Base-by-base conservation (phyloP, 805 yeast genomes). In the Osmozyma mogii region DNA sequence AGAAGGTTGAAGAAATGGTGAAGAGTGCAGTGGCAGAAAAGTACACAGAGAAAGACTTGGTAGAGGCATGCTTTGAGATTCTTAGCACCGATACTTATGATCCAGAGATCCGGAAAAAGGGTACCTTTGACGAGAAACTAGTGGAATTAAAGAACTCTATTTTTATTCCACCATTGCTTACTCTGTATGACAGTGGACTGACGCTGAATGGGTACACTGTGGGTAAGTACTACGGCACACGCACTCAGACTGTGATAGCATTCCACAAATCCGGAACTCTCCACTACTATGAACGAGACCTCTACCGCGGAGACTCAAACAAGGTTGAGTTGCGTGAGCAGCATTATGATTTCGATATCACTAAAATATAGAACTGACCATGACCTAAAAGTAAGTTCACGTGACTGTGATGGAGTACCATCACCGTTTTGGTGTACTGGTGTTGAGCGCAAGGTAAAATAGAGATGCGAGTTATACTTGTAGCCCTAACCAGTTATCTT, bases 191-290 rank as follows among this genome's bases (percentile, higher is more conserved):
- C 16, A 13, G 12, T n/a, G 10, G 8, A 28, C 30, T 3, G 22
- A 22, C 22, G n/a, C 11, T 7, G 15, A 40, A 46, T 3, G 35
- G 63, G 11, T 2, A 10, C 12, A 5, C 9, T 6, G 13, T 15
- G 10, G 84, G 85, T 0, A 52, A 61, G 14, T 75, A 63, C 44
- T 88, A 85, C 48, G 96, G 96, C 1, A 87, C 96, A 0, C 58
- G 96, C 31, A 83, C 95, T 0, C 95, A 87, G 50, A 84, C 94
- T 0, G 70, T 85, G 2, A 64, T 85, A 3, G 43, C 84, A 14
- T 64, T 82, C 7, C 74, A 72, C 45, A 66, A 62, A 34, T 45
- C 22, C 65, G 83, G 44, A 33, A 56, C 21, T 9, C 54, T 81
- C 13, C 68, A 69, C 28, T 83, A 81, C 50, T 57, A 70, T 9